Evolutionary conservation across 192 early-diverging fungal species (phyloP).

Genomic region (Coemansia sp.): DNA sequence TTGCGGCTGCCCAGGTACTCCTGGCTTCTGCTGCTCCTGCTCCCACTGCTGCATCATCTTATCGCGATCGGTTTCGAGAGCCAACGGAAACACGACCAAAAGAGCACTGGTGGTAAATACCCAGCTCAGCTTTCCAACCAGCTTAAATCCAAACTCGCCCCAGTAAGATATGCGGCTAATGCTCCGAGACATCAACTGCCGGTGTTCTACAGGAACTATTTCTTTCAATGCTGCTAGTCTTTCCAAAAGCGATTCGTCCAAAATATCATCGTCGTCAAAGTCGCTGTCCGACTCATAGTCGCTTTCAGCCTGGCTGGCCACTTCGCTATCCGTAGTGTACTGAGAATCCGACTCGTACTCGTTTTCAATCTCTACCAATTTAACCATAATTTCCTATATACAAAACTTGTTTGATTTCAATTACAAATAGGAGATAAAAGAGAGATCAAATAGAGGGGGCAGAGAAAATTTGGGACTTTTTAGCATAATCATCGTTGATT

Average conservation of each 20-base stretch:
- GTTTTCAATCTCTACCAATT: slow-evolving; percentile 46
- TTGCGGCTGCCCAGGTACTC: slow-evolving; percentile 5
- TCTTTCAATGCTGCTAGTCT: slow-evolving; percentile 82
- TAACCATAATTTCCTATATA: slow-evolving; percentile 28
- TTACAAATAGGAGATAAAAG: slow-evolving; percentile 3
- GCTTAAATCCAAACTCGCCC: slow-evolving; percentile 57
- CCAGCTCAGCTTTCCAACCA: slow-evolving; percentile 84
- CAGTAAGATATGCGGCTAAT: slow-evolving; percentile 59
- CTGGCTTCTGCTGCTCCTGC: slow-evolving; percentile 53
- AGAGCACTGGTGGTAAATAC: slow-evolving; percentile 83
- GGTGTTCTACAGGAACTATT: slow-evolving; percentile 76
- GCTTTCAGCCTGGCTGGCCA: slow-evolving; percentile 25
- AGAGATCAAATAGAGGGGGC: neutral
- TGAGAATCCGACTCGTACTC: slow-evolving; percentile 47
- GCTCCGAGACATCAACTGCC: slow-evolving; percentile 61
- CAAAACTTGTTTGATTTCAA: neutral
- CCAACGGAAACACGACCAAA: slow-evolving; percentile 80
- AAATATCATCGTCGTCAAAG: slow-evolving; percentile 64
- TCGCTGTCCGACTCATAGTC: slow-evolving; percentile 55
- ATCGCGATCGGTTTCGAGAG: slow-evolving; percentile 84
- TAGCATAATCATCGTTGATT: neutral
- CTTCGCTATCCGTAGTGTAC: slow-evolving; percentile 46
- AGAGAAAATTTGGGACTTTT: neutral
- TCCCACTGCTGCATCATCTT: slow-evolving; percentile 83
- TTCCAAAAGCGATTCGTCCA: slow-evolving; percentile 79